These are phyloP conservation scores for Alternaria rosae DNA, from an alignment of 2,329 filamentous ascomycete genomes.

Conservation along the genomic window DNA sequence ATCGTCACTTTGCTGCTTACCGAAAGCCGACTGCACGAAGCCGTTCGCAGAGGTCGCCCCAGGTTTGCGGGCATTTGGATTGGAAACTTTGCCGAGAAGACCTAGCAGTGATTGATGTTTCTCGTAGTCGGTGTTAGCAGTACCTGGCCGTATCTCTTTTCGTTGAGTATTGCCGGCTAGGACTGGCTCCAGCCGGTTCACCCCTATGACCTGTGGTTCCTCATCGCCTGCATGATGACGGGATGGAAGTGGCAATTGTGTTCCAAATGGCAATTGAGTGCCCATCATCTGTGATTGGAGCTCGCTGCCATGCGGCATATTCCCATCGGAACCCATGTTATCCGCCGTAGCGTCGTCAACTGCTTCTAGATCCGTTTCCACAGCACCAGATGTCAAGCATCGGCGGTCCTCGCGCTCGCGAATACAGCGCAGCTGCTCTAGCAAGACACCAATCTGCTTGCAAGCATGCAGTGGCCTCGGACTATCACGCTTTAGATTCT, in stretches of 20 bases:
- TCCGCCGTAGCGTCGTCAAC: conserved; percentile 18
- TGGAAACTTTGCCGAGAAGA: background rate
- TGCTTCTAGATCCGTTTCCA: conserved; percentile 9
- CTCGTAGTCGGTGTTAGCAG: conserved; percentile 1
- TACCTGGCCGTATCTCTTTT: conserved; percentile 15
- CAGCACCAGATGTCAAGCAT: conserved; percentile 20
- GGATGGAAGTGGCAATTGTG: conserved; percentile 25
- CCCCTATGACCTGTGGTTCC: conserved; percentile 17
- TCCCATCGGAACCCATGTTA: background rate
- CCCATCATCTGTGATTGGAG: conserved; percentile 25
- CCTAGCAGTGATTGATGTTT: background rate
- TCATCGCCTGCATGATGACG: conserved; percentile 6
- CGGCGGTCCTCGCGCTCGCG: conserved; percentile 23
- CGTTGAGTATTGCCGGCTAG: conserved; percentile 29
- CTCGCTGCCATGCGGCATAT: background rate
- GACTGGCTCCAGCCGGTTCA: conserved; percentile 27
- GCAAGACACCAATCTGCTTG: conserved; percentile 5
- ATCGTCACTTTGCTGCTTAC: background rate
- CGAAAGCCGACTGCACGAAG: background rate
- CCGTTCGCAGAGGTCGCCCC: background rate
- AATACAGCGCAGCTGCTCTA: conserved; percentile 20
- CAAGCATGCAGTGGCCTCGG: conserved; percentile 14
- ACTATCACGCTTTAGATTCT: background rate
- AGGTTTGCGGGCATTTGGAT: background rate
- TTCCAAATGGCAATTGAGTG: conserved; percentile 33